Conservation (phyloP, 495 filamentous ascomycete genomes). For the Friedmanniomyces simplex region DNA sequence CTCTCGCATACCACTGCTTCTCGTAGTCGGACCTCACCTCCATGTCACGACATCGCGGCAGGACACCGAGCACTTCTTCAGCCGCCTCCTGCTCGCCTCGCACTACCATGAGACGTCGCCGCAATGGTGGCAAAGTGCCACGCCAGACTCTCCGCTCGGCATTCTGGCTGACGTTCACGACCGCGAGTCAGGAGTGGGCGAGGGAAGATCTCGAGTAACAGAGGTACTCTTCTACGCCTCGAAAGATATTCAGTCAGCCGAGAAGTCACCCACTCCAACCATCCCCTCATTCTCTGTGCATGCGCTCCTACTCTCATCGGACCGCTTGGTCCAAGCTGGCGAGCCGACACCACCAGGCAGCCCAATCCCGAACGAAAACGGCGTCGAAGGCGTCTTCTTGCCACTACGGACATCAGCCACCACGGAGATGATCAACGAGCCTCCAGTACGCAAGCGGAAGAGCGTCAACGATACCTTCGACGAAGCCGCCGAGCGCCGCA, state of each 20-base stretch:
- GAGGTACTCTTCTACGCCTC: slow-evolving; percentile 47
- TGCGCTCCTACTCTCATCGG: slow-evolving; percentile 34
- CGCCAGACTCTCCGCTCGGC: slow-evolving; percentile 9
- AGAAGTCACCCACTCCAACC: background rate
- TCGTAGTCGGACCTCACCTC: background rate
- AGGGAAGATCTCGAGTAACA: slow-evolving; percentile 28
- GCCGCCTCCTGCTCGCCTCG: background rate
- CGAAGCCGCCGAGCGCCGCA: slow-evolving; percentile 46
- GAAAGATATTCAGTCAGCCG: background rate
- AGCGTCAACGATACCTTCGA: slow-evolving; percentile 48
- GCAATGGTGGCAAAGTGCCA: slow-evolving; percentile 9
- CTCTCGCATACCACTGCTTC: background rate
- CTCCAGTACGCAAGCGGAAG: slow-evolving; percentile 43
- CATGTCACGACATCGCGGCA: background rate
- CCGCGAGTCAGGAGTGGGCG: background rate
- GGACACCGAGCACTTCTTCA: slow-evolving; percentile 1
- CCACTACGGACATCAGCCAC: background rate
- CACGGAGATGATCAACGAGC: slow-evolving; percentile 15
- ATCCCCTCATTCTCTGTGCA: slow-evolving; percentile 20
- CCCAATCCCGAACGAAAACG: background rate
- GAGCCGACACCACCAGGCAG: slow-evolving; percentile 7
- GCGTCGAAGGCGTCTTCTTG: slow-evolving; percentile 21
- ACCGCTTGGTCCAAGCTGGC: slow-evolving; percentile 21
- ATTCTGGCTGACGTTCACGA: slow-evolving; percentile 11
- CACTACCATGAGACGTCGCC: background rate